phyloP scores from a whole-genome alignment of 768 basidiomycete genomes.

The Tricholoma sp. region DNA sequence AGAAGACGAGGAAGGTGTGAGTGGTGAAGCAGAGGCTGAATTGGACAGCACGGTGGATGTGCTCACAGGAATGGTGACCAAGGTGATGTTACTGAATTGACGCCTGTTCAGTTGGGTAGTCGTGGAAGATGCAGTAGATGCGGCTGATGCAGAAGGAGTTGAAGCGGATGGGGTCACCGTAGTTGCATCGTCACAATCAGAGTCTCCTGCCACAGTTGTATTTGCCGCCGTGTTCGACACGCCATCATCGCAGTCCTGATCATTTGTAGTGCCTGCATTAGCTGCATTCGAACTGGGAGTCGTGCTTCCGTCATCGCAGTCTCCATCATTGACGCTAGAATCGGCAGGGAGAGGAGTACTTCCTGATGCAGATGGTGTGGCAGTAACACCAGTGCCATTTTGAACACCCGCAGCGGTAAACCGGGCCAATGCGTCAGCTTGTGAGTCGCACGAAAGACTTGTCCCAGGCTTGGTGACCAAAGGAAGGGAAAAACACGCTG shows the following conservation, averaged over 20 bases:
- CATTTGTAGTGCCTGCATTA: slow-evolving; percentile 7
- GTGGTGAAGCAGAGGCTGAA: not conserved
- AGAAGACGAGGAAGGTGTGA: slow-evolving; percentile 6
- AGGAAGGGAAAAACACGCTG: slow-evolving; percentile 45
- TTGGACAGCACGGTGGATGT: slow-evolving; percentile 1
- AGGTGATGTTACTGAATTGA: slow-evolving; percentile 8
- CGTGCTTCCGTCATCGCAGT: slow-evolving; percentile 1
- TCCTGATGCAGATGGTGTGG: slow-evolving; percentile 1
- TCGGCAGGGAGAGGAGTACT: slow-evolving; percentile 6
- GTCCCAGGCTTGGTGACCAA: slow-evolving; percentile 43
- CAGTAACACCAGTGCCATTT: slow-evolving; percentile 32
- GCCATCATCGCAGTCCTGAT: slow-evolving; percentile 10
- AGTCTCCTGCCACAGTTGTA: not conserved
- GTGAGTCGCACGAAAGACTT: slow-evolving; percentile 37
- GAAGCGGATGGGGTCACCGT: slow-evolving; percentile 7
- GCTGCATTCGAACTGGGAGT: not conserved
- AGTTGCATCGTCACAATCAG: slow-evolving; percentile 6
- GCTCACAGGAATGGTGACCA: slow-evolving; percentile 1
- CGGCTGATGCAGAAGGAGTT: slow-evolving; percentile 3
- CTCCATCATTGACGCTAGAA: not conserved
- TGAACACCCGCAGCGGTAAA: slow-evolving; percentile 38
- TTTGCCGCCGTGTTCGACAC: not conserved
- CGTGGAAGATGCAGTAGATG: slow-evolving; percentile 9
- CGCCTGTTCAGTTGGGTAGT: slow-evolving; percentile 13
- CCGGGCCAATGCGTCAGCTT: slow-evolving; percentile 32